These are phyloP conservation scores for Erucastrum elatum DNA, from an alignment of 345 rosid genomes.

Conservation along the genomic window DNA sequence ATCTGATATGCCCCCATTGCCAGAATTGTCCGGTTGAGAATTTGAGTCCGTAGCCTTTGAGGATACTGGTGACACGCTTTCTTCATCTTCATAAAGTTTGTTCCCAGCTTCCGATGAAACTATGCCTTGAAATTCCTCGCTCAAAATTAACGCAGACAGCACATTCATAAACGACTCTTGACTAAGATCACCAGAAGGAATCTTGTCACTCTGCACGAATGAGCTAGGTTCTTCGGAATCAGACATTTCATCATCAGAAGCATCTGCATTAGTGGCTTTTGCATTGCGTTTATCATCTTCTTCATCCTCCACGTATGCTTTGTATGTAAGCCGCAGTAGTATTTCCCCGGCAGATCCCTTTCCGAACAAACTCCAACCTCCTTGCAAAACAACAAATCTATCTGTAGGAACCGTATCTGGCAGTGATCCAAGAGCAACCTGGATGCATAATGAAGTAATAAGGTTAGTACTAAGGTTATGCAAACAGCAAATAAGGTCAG, in stretches of 20 bases:
- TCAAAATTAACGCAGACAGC: constrained; percentile 84
- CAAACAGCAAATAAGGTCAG: constrained; percentile 3
- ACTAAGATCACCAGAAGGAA: constrained; percentile 45
- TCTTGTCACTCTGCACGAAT: constrained; percentile 37
- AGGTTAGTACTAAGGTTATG: constrained; percentile 12
- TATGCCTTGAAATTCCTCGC: constrained; percentile 97
- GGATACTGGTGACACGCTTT: constrained; percentile 38
- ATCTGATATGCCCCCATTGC: constrained; percentile 28
- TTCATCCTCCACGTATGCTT: constrained; percentile 97
- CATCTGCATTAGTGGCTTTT: constrained; percentile 49
- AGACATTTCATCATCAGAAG: constrained; percentile 75
- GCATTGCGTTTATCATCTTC: constrained; percentile 67
- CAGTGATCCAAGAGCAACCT: constrained; percentile 82
- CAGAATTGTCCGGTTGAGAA: constrained; percentile 40
- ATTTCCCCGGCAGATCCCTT: constrained; percentile 83
- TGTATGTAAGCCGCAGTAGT: constrained; percentile 86
- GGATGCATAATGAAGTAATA: constrained; percentile 35
- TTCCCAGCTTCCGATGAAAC: constrained; percentile 84
- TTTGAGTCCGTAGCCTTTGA: constrained; percentile 45
- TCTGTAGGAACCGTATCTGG: constrained; percentile 96
- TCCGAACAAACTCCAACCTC: constrained; percentile 77
- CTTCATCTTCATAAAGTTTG: constrained; percentile 45
- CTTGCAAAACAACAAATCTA: constrained; percentile 64
- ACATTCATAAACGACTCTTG: constrained; percentile 95
- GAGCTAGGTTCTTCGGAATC: constrained; percentile 62